Conservation (phyloP, 164 flowering plant genomes). For the Vitis vinifera region DNA sequence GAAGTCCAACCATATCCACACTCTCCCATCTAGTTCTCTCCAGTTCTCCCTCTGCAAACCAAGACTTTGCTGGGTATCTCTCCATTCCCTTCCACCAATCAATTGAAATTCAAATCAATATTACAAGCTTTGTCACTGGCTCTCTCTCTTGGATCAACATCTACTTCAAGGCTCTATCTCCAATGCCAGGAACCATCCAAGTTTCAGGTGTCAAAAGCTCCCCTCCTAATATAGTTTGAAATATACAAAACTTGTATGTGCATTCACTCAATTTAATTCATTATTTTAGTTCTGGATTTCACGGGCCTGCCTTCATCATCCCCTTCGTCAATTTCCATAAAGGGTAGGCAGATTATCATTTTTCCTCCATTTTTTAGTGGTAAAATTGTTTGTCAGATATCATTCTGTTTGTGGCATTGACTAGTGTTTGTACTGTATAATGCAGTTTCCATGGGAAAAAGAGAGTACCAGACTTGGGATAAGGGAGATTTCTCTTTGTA, state of each 20-base stretch:
- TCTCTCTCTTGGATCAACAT: background rate
- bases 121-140: background rate
- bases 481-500: conserved; percentile 75
- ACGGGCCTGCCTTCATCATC: conserved; percentile 43
- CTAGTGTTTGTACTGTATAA: background rate
- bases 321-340: conserved; percentile 42
- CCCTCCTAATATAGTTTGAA: no score
- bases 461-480: conserved; percentile 50
- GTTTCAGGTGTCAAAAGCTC: conserved; percentile 61
- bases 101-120: no score
- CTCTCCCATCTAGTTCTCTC: conserved; percentile 15
- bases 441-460: conserved; percentile 85
- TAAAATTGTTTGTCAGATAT: background rate
- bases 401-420: no score
- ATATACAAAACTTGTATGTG: no score
- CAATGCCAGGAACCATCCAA: conserved; percentile 89
- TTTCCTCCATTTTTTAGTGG: background rate
- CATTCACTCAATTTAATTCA: no score
- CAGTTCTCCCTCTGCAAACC: background rate
- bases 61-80: background rate
- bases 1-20: conserved; percentile 22
- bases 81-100: background rate
- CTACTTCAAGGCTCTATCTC: conserved; percentile 3
- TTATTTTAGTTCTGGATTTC: conserved; percentile 62
- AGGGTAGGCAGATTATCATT: conserved; percentile 33